Percentiles rank a stretch among this genome's conserved stretches.
Conservation (phyloP, 176 grass and related monocot genomes). For the Aegilops umbellulata region DNA sequence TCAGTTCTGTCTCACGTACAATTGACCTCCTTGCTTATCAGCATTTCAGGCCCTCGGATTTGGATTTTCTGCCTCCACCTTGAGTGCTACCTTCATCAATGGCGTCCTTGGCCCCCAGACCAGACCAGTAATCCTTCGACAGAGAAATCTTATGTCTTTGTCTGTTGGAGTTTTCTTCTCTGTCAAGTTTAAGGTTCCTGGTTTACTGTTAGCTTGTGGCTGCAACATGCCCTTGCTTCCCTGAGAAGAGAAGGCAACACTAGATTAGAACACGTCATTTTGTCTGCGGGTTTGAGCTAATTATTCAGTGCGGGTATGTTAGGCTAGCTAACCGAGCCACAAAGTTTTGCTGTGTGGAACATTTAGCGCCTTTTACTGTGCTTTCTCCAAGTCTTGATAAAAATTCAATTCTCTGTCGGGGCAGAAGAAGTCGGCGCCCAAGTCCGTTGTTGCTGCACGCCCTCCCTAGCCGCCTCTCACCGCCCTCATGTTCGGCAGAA, state of each 20-base stretch:
- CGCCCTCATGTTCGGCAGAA: no score
- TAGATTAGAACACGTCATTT: not conserved
- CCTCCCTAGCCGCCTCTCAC: no score
- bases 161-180: not conserved
- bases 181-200: not conserved
- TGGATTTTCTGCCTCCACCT: conserved; percentile 24
- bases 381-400: not conserved
- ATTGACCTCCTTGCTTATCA: not conserved
- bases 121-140: conserved; percentile 24
- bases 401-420: not conserved
- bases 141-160: not conserved
- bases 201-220: not conserved
- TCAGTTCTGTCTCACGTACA: not conserved
- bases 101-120: conserved; percentile 35
- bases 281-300: not conserved
- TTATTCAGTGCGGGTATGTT: not conserved
- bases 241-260: not conserved
- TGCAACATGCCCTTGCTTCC: not conserved
- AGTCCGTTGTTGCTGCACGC: no score
- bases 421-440: no score
- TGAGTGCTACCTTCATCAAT: conserved; percentile 54
- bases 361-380: not conserved
- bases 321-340: not conserved
- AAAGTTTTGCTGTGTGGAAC: not conserved
- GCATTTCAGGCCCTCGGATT: conserved; percentile 50